Evolutionary conservation across 2,329 filamentous ascomycete species (phyloP), one percentile per base, ranked within the genome.

Genomic region (Fusarium sublunatum): DNA sequence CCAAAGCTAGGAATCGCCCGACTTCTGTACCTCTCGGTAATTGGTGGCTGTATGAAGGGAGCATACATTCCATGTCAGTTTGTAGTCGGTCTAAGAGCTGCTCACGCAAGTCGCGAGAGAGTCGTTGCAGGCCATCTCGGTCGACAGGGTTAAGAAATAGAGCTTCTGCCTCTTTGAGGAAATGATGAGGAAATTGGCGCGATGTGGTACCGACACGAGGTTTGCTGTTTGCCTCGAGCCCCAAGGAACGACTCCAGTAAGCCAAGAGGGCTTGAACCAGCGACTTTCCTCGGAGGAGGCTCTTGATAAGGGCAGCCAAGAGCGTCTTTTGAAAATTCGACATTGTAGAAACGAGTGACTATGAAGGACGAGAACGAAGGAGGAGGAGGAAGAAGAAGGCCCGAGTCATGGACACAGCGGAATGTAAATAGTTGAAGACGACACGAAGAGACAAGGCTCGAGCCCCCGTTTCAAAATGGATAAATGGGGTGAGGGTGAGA

Each of bases 11-110:
- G 71, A 82, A 89, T 48, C 81, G 82, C 25, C 88, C 88, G 39
- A 70, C 73, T 70, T 90, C 88, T 42, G 78, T 72, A 47, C 88
- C 88, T n/a, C 76, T 81, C 2, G 88, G 88, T 6, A 90, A 78
- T 64, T 85, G 82, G 66, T 88, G 83, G 76, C 84, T 89, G 76
- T 87, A 89, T 11, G 86, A 88, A 3, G 87, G 87, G 19, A 89
- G 79, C 87, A 89, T 89, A 72, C 82, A 87, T 58, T 82, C 79
- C 59, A 80, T 75, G 69, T 86, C 82, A 29, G 76, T 78, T 61
- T 81, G 73, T 53, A 88, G 74, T 34, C 81, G 80, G 40, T 84
- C 78, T 39, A 81, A 72, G 67, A 87, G 86, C 72, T 89, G 84
- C 32, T 75, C 73, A 73, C 83, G 85, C 54, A 89, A 73, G 29